These are phyloP conservation scores for Alternaria panax DNA, from an alignment of 2,329 filamentous ascomycete genomes.

Conservation along the genomic window DNA sequence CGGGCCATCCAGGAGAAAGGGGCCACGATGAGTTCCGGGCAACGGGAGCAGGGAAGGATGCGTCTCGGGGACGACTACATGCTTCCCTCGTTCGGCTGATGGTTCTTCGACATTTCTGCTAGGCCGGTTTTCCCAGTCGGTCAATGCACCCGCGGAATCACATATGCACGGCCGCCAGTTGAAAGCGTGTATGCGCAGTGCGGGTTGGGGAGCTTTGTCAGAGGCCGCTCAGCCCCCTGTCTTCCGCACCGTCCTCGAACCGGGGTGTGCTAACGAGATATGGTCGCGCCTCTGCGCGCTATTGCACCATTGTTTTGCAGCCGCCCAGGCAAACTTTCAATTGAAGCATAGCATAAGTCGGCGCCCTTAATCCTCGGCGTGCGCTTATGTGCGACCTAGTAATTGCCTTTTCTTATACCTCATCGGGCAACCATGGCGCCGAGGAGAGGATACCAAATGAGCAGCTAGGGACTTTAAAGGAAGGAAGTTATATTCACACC, in stretches of 20 bases:
- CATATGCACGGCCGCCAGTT: conserved; percentile 41
- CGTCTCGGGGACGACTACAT: conserved; percentile 45
- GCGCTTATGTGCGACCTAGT: conserved; percentile 22
- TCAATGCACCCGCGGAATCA: conserved; percentile 46
- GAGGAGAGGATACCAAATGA: background rate
- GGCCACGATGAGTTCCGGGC: conserved; percentile 47
- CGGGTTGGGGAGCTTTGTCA: conserved; percentile 39
- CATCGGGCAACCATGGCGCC: conserved; percentile 14
- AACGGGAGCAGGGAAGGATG: conserved; percentile 47
- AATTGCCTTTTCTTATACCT: conserved; percentile 14
- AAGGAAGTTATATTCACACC: conserved; percentile 7
- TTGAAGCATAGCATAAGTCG: conserved; percentile 31
- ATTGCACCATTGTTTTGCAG: conserved; percentile 39
- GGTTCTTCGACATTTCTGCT: conserved; percentile 46
- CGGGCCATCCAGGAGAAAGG: conserved; percentile 50
- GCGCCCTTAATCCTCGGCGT: conserved; percentile 26
- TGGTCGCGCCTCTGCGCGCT: conserved; percentile 29
- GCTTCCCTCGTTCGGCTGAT: conserved; percentile 53
- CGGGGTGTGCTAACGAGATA: conserved; percentile 30
- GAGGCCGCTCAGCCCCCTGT: conserved; percentile 33
- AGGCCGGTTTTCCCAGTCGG: conserved; percentile 39
- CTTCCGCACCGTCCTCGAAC: conserved; percentile 38
- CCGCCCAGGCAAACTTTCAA: conserved; percentile 33
- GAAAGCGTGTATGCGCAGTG: conserved; percentile 36
- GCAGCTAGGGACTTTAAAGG: background rate